Percentiles rank a stretch among this genome's conserved stretches.
phyloP scores from a whole-genome alignment of 768 basidiomycete species.

The Tricholoma sp. region DNA sequence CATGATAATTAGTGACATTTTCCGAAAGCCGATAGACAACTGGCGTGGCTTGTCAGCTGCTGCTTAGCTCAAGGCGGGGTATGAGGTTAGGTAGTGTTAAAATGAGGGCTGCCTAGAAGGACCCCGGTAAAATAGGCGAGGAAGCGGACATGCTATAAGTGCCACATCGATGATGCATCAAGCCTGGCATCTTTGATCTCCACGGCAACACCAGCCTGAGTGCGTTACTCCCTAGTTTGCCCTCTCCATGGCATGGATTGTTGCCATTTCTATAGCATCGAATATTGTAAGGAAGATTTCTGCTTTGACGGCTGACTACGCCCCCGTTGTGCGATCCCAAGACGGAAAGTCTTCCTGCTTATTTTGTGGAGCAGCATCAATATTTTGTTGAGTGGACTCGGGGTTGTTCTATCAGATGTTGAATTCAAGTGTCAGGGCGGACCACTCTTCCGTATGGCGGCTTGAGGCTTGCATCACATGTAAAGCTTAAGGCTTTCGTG shows the following conservation, averaged over 20 bases:
- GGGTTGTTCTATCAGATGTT: slow-evolving; percentile 23
- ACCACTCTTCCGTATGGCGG: slow-evolving; percentile 34
- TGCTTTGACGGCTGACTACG: slow-evolving; percentile 39
- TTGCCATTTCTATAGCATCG: slow-evolving; percentile 27
- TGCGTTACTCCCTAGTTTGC: slow-evolving; percentile 17
- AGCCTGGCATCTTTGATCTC: slow-evolving; percentile 58
- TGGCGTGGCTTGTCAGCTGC: no score
- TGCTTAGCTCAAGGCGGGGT: no score
- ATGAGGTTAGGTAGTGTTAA: no score
- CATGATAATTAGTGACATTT: no score
- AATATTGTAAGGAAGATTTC: slow-evolving; percentile 46
- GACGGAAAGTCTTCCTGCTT: slow-evolving; percentile 28
- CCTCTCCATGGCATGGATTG: not conserved
- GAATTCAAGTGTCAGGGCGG: slow-evolving; percentile 50
- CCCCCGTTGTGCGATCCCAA: slow-evolving; percentile 50
- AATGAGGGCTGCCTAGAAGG: no score
- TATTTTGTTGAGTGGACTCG: not conserved
- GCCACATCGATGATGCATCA: no score
- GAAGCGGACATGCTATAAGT: no score
- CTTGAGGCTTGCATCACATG: not conserved
- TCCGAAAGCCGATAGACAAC: no score
- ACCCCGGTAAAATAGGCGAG: no score
- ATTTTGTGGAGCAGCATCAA: not conserved
- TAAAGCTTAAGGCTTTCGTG: no score
- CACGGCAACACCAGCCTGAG: slow-evolving; percentile 54